These are phyloP conservation scores for Marsdenia floribunda DNA, from an alignment of 257 asterid genomes.

Conservation along the genomic window DNA sequence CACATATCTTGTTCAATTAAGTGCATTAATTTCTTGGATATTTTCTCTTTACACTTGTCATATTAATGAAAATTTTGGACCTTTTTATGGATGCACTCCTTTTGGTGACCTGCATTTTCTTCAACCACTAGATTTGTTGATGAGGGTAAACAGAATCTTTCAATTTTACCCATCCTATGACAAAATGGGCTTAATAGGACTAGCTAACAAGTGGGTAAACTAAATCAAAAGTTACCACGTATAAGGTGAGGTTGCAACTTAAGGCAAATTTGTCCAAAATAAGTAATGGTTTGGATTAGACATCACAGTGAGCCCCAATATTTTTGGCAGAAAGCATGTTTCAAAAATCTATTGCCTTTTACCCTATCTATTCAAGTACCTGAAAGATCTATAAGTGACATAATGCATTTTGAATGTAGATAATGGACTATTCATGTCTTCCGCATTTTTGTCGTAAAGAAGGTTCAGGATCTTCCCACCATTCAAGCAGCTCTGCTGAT, in stretches of 20 bases:
- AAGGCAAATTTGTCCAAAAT: not conserved
- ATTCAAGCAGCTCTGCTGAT: conserved; percentile 35
- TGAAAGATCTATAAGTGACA: not conserved
- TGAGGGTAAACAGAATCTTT: not conserved
- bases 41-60: not conserved
- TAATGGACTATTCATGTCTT: conserved; percentile 81
- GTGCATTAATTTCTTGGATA: not conserved
- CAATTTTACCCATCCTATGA: not conserved
- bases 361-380: not conserved
- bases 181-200: not conserved
- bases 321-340: not conserved
- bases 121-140: not conserved
- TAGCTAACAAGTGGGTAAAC: not conserved
- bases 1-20: not conserved
- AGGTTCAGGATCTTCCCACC: conserved; percentile 68
- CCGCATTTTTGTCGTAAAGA: conserved; percentile 86
- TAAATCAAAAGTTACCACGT: not conserved
- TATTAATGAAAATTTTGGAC: not conserved
- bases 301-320: not conserved
- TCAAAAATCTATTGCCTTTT: not conserved
- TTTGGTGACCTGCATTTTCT: not conserved
- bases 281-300: not conserved
- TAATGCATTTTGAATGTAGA: conserved; percentile 25
- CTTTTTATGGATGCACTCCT: not conserved
- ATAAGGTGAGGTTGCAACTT: not conserved